Conservation (phyloP, 164 flowering plant genomes). For the Magnolia sinica region DNA sequence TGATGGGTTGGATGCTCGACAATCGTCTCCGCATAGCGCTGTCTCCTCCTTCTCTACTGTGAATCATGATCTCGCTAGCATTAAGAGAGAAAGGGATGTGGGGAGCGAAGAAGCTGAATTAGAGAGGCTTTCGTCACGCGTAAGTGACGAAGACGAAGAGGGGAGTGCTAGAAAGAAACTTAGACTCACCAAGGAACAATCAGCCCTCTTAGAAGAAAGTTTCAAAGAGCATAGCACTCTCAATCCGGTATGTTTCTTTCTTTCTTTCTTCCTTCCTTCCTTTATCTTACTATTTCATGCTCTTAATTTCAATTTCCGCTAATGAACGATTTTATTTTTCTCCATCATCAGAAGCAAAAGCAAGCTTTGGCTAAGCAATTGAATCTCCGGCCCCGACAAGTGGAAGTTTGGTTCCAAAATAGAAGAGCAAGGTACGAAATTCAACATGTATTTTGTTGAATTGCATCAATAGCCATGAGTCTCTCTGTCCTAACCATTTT, state of each 20-base stretch:
- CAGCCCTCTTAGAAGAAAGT: conserved; percentile 82
- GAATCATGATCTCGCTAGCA: conserved; percentile 20
- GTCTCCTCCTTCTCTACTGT: conserved; percentile 65
- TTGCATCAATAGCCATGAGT: background rate
- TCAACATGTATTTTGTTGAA: background rate
- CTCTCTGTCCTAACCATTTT: background rate
- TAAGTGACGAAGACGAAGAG: conserved; percentile 81
- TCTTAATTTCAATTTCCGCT: background rate
- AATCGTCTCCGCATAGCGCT: conserved; percentile 37
- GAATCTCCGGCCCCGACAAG: conserved; percentile 76
- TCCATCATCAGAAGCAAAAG: conserved; percentile 68
- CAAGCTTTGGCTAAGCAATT: conserved; percentile 75
- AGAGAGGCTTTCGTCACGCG: conserved; percentile 34
- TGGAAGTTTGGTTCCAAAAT: conserved; percentile 94
- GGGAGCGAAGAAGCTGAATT: conserved; percentile 48
- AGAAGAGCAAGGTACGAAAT: conserved; percentile 71
- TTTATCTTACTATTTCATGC: background rate
- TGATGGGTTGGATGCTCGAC: conserved; percentile 23
- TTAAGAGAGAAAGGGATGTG: conserved; percentile 65
- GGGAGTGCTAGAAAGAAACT: conserved; percentile 76
- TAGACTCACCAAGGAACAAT: conserved; percentile 79
- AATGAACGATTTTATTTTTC: background rate
- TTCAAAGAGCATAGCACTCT: conserved; percentile 86
- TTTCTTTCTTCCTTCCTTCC: background rate
- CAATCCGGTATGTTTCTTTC: conserved; percentile 53